Evolutionary conservation across 2,329 filamentous ascomycete genomes (phyloP), one percentile per base, ranked within the genome.

Genomic region (Tympanopsis confertula): DNA sequence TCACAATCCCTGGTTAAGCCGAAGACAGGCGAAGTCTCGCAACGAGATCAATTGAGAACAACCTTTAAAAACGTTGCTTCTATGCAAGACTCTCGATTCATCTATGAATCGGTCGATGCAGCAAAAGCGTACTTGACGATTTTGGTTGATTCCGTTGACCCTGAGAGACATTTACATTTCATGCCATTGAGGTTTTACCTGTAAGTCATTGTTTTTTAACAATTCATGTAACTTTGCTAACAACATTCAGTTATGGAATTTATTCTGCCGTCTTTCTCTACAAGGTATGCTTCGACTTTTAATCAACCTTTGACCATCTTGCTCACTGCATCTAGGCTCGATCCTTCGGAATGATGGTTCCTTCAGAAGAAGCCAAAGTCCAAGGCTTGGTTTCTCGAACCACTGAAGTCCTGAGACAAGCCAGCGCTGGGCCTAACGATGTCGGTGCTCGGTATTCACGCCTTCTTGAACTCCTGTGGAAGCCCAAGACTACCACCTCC

Each of bases 221-320:
- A 13, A 13, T 18, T 19, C 5, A n/a, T 24, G 28, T 19, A 20
- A n/a, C n/a, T n/a, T 19, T 36, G 33, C 45, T 49, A 29, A 51
- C 41, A 28, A 20, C 14, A 19, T 41, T 15, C 38, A 61, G 55
- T 39, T 60, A 68, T 42, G 60, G 64, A 22, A 78, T 79, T 18
- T 79, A 80, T 49, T 72, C 71, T 1, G 74, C 75, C 2, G 74
- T 78, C 2, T 80, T 80, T 43, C 51, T 80, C 4, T 80, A 78
- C 59, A 80, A 81, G 57, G 71, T 71, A 49, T 22, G 41, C 20
- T 14, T 17, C 13, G 7, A 19, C 4, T 4, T n/a, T 20, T 37
- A 30, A 29, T 12, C 13, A 17, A 5, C 35, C 15, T 10, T 5
- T 15, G 20, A n/a, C 19, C 29, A n/a, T 20, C 35, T 42, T n/a